These are phyloP conservation scores for Plasmodium adleri DNA, from an alignment of 169 alveolate species.

Conservation along the genomic window DNA sequence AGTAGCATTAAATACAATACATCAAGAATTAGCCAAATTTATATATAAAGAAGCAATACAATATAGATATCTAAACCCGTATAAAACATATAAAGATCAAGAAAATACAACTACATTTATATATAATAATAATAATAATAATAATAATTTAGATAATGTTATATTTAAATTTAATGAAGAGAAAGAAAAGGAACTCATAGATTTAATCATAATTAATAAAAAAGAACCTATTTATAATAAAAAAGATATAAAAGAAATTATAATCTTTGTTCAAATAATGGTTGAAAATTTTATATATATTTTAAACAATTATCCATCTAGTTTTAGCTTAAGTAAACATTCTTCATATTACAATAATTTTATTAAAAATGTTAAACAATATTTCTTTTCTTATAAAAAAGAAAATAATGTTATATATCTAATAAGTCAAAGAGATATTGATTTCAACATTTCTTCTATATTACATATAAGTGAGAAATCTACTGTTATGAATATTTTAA, in stretches of 20 bases:
- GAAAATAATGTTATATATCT: constrained; percentile 44
- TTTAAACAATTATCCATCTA: constrained; percentile 62
- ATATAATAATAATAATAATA: neutral
- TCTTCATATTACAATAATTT: constrained; percentile 41
- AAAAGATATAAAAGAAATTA: constrained; percentile 32
- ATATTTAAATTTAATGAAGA: constrained; percentile 18
- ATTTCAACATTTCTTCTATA: constrained; percentile 32
- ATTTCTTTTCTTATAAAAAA: constrained; percentile 53
- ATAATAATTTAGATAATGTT: neutral
- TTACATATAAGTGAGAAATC: constrained; percentile 16
- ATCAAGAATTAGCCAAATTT: constrained; percentile 57
- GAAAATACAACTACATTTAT: neutral
- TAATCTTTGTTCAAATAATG: constrained; percentile 20
- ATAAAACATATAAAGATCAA: neutral
- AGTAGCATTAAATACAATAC: constrained; percentile 12
- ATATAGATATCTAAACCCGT: constrained; percentile 4
- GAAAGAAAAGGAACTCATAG: constrained; percentile 25
- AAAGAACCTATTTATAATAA: constrained; percentile 16
- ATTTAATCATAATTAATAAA: constrained; percentile 26
- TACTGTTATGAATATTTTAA: constrained; percentile 18
- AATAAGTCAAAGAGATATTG: constrained; percentile 53
- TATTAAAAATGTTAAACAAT: constrained; percentile 36
- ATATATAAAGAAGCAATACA: constrained; percentile 54
- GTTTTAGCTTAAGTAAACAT: constrained; percentile 31
- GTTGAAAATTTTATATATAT: constrained; percentile 55